These are phyloP conservation scores for Lactarius tabidus DNA, from an alignment of 768 basidiomycete species.

Conservation along the genomic window DNA sequence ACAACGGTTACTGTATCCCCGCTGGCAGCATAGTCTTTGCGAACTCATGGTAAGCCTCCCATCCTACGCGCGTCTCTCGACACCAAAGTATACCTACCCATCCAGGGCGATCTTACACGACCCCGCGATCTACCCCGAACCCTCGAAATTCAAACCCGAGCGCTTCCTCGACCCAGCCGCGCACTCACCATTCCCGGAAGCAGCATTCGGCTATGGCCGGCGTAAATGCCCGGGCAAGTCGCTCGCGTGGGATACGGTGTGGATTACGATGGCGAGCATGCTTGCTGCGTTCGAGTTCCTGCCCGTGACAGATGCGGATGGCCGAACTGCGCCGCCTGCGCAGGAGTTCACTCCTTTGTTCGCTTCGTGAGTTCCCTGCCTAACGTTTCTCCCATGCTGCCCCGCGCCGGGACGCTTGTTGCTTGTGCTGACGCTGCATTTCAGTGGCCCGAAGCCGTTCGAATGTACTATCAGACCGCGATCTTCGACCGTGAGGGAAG, in stretches of 20 bases:
- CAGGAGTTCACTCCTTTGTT: constrained; percentile 1
- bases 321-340: not conserved
- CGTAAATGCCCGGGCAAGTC: constrained; percentile 13
- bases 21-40: constrained; percentile 6
- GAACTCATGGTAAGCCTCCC: constrained; percentile 3
- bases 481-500: not conserved
- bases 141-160: constrained; percentile 13
- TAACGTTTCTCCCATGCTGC: no score
- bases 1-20: constrained; percentile 16
- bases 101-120: constrained; percentile 10
- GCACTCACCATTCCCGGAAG: not conserved
- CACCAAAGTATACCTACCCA: not conserved
- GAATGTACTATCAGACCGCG: constrained; percentile 13
- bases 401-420: not conserved
- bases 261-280: constrained; percentile 14
- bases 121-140: constrained; percentile 3
- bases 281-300: constrained; percentile 16
- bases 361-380: constrained; percentile 4
- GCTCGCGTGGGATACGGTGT: constrained; percentile 6
- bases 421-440: not conserved
- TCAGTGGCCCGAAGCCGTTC: constrained; percentile 11
- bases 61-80: not conserved
- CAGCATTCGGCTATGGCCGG: constrained; percentile 14
- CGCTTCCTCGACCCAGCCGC: constrained; percentile 15
- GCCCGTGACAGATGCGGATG: constrained; percentile 6